Evolutionary conservation across 2,329 filamentous ascomycete genomes (phyloP), one percentile per base, ranked within the genome.

Genomic region (Davidsoniella neocaledoniae): DNA sequence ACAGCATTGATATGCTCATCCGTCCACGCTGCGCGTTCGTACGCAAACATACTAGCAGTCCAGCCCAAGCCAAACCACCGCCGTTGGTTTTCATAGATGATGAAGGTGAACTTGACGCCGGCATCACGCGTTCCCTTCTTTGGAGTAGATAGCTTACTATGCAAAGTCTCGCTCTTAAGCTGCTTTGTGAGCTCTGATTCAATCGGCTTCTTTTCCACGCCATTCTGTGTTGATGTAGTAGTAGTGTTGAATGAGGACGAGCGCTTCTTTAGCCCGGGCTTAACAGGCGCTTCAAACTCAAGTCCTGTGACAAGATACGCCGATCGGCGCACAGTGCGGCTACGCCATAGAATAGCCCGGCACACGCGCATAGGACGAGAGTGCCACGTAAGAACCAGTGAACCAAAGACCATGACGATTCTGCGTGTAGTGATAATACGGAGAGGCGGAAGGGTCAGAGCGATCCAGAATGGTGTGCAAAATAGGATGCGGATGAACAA

Each of bases 1-100:
- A 86, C 82, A 0, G 80, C 61, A 54, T 94, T 94, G 50, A 93
- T 76, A 61, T 95, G 87, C 64, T 98, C 91, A 62, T 98, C 91
- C 0, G 91, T 95, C 90, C 91, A 98, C 0, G 88, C 74, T 1
- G 82, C 75, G 40, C 91, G 75, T 62, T 98, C 91, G 59, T 95
- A 93, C 0, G 87, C 80, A 56, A 98, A 86, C 54, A 98, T 69
- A 38, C 81, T 93, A 2, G 82, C 82, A 0, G 91, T 96, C 88
- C 91, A 98, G 0, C 91, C 91, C 10, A 98, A 74, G 1, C 88
- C 90, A 3, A 98, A 68, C 91, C 91, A 98, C 48, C 91, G 77
- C 40, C 91, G 77, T 64, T 98, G 91, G 58, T 98, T 98, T 63
- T 98, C 91, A 59, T 88, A 96, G 2, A 98, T 73, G 44, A 91